Conservation (phyloP, 2,329 filamentous ascomycete species). For the Coleophoma crateriformis region DNA sequence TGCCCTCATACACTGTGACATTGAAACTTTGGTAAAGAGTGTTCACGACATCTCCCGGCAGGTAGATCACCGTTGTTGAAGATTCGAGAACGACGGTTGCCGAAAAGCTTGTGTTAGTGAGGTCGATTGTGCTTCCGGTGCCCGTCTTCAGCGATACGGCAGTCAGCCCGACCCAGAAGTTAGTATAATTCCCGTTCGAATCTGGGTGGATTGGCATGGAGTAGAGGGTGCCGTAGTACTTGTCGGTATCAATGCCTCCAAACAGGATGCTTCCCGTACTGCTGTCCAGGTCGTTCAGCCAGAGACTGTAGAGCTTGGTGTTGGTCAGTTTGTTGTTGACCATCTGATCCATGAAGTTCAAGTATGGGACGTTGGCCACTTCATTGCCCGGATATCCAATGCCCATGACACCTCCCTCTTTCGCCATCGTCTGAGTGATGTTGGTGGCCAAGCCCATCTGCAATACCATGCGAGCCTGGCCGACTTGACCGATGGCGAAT, state of each 20-base stretch:
- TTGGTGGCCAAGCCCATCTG: slow-evolving; percentile 30
- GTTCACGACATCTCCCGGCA: no score
- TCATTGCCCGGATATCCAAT: slow-evolving; percentile 29
- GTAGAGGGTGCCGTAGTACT: slow-evolving; percentile 60
- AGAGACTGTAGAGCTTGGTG: slow-evolving; percentile 63
- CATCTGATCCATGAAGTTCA: slow-evolving; percentile 61
- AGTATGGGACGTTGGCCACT: slow-evolving; percentile 30
- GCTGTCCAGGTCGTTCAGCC: slow-evolving; percentile 50
- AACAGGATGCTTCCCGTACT: slow-evolving; percentile 70
- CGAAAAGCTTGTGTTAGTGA: no score
- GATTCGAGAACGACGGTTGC: no score
- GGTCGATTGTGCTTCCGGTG: no score
- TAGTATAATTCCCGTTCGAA: slow-evolving; percentile 36
- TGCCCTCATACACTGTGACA: no score
- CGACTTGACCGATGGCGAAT: slow-evolving; percentile 24
- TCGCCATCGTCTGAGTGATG: slow-evolving; percentile 12
- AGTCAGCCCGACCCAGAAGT: slow-evolving; percentile 33
- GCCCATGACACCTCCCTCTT: slow-evolving; percentile 28
- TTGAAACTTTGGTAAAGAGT: no score
- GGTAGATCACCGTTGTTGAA: no score
- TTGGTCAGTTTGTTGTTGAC: slow-evolving; percentile 55
- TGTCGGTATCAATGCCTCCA: slow-evolving; percentile 73
- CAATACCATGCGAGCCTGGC: slow-evolving; percentile 14
- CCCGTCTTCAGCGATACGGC: slow-evolving; percentile 29
- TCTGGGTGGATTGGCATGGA: slow-evolving; percentile 48